These are phyloP conservation scores for Filosporella fistucella DNA, from an alignment of 495 filamentous ascomycete genomes.

Conservation along the genomic window DNA sequence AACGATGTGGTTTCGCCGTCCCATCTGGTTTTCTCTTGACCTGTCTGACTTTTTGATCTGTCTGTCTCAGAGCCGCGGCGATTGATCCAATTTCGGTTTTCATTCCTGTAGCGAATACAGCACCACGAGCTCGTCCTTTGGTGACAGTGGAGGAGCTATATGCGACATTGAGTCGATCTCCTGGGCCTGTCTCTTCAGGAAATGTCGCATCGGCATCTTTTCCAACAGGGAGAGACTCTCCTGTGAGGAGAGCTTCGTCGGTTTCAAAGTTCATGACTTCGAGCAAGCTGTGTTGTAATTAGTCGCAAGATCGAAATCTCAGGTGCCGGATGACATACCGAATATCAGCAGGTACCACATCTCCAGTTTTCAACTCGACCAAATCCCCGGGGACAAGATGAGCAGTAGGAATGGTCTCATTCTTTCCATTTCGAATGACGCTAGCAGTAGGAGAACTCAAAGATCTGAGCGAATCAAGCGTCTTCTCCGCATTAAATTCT, in stretches of 20 bases:
- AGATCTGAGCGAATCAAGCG: constrained; percentile 71
- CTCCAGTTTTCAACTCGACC: constrained; percentile 72
- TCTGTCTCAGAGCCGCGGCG: constrained; percentile 44
- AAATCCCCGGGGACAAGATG: constrained; percentile 77
- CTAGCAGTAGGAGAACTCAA: constrained; percentile 74
- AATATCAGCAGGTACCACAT: constrained; percentile 73
- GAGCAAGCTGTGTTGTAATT: no score
- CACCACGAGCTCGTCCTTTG: constrained; percentile 59
- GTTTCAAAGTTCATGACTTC: constrained; percentile 73
- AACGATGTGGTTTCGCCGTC: constrained; percentile 57
- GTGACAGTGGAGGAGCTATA: constrained; percentile 64
- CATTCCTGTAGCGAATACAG: constrained; percentile 60
- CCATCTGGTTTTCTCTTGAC: constrained; percentile 56
- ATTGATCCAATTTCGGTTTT: constrained; percentile 77
- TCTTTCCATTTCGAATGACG: constrained; percentile 66
- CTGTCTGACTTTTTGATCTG: constrained; percentile 38
- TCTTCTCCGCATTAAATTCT: constrained; percentile 80
- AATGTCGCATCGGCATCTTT: constrained; percentile 27
- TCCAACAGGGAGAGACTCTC: constrained; percentile 60
- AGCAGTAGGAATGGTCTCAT: constrained; percentile 53
- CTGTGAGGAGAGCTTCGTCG: constrained; percentile 66
- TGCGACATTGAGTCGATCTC: constrained; percentile 61
- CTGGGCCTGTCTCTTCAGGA: constrained; percentile 51
- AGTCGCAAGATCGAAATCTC: neutral
- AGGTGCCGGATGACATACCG: constrained; percentile 4